Conservation (phyloP, 495 filamentous ascomycete species). For the Cercophora sp. region DNA sequence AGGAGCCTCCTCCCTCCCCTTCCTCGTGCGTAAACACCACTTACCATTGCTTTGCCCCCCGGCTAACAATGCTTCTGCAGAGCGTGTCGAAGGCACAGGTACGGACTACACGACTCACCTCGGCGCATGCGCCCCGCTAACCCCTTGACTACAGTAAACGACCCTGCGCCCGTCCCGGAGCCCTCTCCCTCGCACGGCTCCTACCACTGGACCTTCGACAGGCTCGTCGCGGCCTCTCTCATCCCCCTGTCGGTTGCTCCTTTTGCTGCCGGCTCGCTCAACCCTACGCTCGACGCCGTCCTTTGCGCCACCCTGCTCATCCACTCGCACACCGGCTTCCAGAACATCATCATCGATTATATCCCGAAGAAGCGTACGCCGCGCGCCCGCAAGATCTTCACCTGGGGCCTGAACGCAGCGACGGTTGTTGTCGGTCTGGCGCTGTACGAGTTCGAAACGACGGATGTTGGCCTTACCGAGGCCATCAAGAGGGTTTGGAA, state of each 20-base stretch:
- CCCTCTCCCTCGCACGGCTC: slow-evolving; percentile 75
- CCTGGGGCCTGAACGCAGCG: slow-evolving; percentile 73
- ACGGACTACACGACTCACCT: slow-evolving; percentile 30
- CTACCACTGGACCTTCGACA: slow-evolving; percentile 98
- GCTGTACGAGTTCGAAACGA: slow-evolving; percentile 99
- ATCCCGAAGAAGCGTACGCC: slow-evolving; percentile 70
- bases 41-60: no score
- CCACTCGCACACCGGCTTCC: slow-evolving; percentile 93
- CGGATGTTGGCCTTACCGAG: slow-evolving; percentile 92
- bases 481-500: slow-evolving; percentile 81
- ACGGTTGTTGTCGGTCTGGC: slow-evolving; percentile 81
- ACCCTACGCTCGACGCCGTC: slow-evolving; percentile 81
- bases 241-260: slow-evolving; percentile 85
- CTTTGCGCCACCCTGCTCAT: slow-evolving; percentile 80
- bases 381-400: slow-evolving; percentile 55
- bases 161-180: slow-evolving; percentile 71
- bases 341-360: slow-evolving; percentile 88
- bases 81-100: slow-evolving; percentile 76
- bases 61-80: no score
- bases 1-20: slow-evolving; percentile 58
- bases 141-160: slow-evolving; percentile 64
- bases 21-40: slow-evolving; percentile 29
- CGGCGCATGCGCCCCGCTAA: slow-evolving; percentile 12
- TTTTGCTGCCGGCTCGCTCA: slow-evolving; percentile 85
- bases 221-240: slow-evolving; percentile 70